Evolutionary conservation across 2,329 filamentous ascomycete species (phyloP).

Genomic region (Neonectria faginata): DNA sequence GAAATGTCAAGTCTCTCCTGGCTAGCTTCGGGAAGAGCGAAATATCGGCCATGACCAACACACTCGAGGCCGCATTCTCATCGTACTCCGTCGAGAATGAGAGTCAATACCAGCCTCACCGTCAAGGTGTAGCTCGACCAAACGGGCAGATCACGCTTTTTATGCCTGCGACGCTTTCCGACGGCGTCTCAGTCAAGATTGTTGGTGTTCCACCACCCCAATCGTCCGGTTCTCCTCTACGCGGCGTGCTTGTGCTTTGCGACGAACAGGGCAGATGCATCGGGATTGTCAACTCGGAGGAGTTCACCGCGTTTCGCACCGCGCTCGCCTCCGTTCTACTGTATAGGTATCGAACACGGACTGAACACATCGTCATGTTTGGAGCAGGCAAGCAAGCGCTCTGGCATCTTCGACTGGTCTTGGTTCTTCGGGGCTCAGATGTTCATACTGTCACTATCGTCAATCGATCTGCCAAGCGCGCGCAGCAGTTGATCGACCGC

Average conservation of each 20-base stretch:
- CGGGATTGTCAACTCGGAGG: not conserved
- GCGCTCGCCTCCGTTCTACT: constrained; percentile 71
- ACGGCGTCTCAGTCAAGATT: constrained; percentile 41
- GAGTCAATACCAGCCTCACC: constrained; percentile 35
- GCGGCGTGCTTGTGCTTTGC: constrained; percentile 31
- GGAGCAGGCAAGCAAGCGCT: constrained; percentile 77
- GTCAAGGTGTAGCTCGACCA: constrained; percentile 37
- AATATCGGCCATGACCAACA: not conserved
- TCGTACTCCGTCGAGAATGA: constrained; percentile 29
- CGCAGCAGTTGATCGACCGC: constrained; percentile 13
- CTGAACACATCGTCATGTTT: constrained; percentile 70
- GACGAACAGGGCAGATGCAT: constrained; percentile 14
- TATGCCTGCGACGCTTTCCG: constrained; percentile 38
- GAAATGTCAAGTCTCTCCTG: not conserved
- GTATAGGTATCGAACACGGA: constrained; percentile 55
- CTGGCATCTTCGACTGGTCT: constrained; percentile 76
- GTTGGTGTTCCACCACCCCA: constrained; percentile 33
- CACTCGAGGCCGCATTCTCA: not conserved
- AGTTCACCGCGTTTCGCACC: constrained; percentile 72
- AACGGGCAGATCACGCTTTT: constrained; percentile 42
- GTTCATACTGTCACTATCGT: constrained; percentile 46
- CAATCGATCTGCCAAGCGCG: constrained; percentile 40
- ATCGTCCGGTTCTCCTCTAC: constrained; percentile 11
- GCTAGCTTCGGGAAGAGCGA: not conserved
- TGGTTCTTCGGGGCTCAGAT: constrained; percentile 59